phyloP scores from a whole-genome alignment of 1,284 basidiomycete genomes.

The Malassezia obtusa region DNA sequence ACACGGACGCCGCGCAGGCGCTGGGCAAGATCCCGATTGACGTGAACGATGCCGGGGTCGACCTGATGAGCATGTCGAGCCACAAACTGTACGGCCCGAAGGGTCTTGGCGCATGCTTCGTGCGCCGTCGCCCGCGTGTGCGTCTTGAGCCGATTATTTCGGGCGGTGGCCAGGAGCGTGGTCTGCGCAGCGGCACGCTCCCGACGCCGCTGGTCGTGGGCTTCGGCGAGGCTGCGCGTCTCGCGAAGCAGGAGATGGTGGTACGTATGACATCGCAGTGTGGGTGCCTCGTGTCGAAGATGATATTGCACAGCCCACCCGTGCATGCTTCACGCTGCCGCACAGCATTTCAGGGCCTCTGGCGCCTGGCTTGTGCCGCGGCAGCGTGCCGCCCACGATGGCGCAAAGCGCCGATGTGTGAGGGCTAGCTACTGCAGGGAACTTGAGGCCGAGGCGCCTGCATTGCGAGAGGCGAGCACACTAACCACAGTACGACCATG shows the following conservation, averaged over 20 bases:
- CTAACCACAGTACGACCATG: slow-evolving; percentile 62
- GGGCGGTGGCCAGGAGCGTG: slow-evolving; percentile 95
- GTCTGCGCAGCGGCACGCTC: slow-evolving; percentile 84
- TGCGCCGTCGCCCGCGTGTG: slow-evolving; percentile 82
- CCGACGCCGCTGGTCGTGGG: slow-evolving; percentile 83
- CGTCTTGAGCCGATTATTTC: slow-evolving; percentile 87
- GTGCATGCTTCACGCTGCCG: slow-evolving; percentile 9
- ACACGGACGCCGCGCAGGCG: slow-evolving; percentile 96
- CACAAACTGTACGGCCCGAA: slow-evolving; percentile 99
- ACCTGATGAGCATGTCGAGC: slow-evolving; percentile 88
- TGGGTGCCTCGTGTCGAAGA: slow-evolving; percentile 5
- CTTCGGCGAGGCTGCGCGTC: slow-evolving; percentile 84
- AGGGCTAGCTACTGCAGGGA: slow-evolving; percentile 71
- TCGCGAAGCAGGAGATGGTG: slow-evolving; percentile 82
- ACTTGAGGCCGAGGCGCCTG: slow-evolving; percentile 56
- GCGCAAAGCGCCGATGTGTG: slow-evolving; percentile 1
- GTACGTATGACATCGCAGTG: slow-evolving; percentile 50
- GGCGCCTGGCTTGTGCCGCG: too few relatives aligned
- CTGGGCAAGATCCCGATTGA: slow-evolving; percentile 59
- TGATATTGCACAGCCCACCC: slow-evolving; percentile 8
- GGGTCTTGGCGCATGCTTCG: slow-evolving; percentile 88
- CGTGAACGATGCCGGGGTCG: slow-evolving; percentile 90
- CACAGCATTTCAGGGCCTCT: too few relatives aligned
- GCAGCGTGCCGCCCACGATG: neutral
- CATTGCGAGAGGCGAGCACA: neutral